phyloP scores from a whole-genome alignment of 768 basidiomycete genomes.

The Suillus cothurnatus region DNA sequence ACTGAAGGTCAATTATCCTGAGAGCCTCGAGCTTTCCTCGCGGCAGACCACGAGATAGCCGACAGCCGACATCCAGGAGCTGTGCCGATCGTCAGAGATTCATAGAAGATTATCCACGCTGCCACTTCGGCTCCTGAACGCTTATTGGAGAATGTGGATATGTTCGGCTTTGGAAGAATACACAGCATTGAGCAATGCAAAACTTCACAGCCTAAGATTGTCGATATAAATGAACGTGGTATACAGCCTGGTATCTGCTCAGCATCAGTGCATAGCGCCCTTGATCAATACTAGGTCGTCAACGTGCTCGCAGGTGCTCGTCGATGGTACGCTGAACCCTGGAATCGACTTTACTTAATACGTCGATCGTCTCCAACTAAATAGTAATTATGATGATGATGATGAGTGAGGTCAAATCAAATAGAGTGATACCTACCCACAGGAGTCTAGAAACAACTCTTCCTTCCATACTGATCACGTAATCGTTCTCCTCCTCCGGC shows the following conservation, averaged over 20 bases:
- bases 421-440: constrained; percentile 32
- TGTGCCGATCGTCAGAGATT: constrained; percentile 4
- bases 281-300: not conserved
- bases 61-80: not conserved
- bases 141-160: not conserved
- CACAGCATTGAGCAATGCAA: not conserved
- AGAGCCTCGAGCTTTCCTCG: constrained; percentile 7
- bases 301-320: not conserved
- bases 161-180: not conserved
- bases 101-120: not conserved
- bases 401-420: not conserved
- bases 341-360: constrained; percentile 19
- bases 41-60: constrained; percentile 5
- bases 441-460: constrained; percentile 29
- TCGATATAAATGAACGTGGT: not conserved
- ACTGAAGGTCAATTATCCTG: constrained; percentile 6
- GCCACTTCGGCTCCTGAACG: not conserved
- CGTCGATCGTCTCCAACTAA: constrained; percentile 19
- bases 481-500: constrained; percentile 36
- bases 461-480: constrained; percentile 33
- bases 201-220: not conserved
- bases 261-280: not conserved
- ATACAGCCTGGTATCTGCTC: not conserved
- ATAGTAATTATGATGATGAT: not conserved
- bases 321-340: constrained; percentile 20